phyloP scores from a whole-genome alignment of 1,284 basidiomycete species.

The Moniliophthora roreri region DNA sequence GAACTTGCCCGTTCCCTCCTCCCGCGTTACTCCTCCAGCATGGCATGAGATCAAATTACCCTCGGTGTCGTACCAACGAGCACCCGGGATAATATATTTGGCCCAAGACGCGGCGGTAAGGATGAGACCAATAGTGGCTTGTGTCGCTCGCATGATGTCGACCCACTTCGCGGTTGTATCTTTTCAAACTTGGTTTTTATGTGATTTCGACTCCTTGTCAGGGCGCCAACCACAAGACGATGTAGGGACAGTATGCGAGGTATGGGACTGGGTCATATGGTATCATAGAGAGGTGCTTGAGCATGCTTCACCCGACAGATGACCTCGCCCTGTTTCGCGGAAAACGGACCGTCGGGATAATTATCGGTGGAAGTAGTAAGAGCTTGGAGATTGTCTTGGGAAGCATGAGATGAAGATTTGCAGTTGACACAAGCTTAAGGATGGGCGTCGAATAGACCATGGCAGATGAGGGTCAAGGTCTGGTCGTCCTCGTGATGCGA shows the following conservation, averaged over 20 bases:
- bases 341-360: too few species aligned
- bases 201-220: not conserved
- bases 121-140: not conserved
- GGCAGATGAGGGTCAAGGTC: too few species aligned
- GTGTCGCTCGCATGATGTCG: not conserved
- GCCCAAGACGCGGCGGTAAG: not conserved
- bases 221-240: not conserved
- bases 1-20: slow-evolving; percentile 15
- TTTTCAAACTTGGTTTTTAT: not conserved
- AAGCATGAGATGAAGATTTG: too few species aligned
- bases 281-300: not conserved
- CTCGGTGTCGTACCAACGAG: slow-evolving; percentile 21
- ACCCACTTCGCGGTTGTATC: not conserved
- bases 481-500: too few species aligned
- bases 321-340: too few species aligned
- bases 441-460: too few species aligned
- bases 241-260: too few species aligned
- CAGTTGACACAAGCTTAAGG: too few species aligned
- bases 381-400: too few species aligned
- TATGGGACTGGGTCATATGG: not conserved
- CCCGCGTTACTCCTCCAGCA: slow-evolving; percentile 18
- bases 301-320: not conserved
- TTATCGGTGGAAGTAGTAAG: too few species aligned
- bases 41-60: slow-evolving; percentile 20
- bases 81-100: slow-evolving; percentile 19